Base-by-base conservation (phyloP, 345 rosid species). In the Lepidium sativum region DNA sequence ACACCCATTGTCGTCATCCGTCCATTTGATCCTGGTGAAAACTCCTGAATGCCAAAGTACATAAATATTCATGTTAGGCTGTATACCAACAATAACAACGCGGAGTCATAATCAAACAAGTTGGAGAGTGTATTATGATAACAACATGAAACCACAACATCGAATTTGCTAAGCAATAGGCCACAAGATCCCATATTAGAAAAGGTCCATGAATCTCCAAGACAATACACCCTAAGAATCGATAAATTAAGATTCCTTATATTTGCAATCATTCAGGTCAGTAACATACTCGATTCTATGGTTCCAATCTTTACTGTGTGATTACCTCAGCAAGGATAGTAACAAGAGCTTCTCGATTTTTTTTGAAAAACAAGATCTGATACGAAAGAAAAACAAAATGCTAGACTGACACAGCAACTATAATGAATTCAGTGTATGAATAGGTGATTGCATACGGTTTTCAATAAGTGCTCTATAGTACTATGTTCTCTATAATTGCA, bases 11-110 rank as follows among this genome's bases (percentile, higher is more conserved):
- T 88, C 33, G 96, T 81, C 81, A 68, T 79, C 54, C 83, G 77
- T 71, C 92, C 95, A 73, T 70, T 80, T 23, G 96, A 90, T 54
- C 92, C 95, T 6, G 99, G 99, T 60, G 95, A 80, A 71, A 94
- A 94, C 84, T 90, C 97, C 99, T 94, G 81, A 63, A 75, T 27
- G 79, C 43, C 9, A 54, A 40, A 55, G 15, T 25, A 60, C 31
- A 65, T 6, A 51, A 23, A 34, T 49, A 21, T 39, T 31, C 17
- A 18, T 31, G 70, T 58, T 33, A 57, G 45, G 6, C 47, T 14
- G 20, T 49, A 15, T 47, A 31, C 13, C 27, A 53, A 48, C 23
- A 12, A 20, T 5, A 67, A 18, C 33, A 68, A 10, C 40, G 53
- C 43, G 40, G 47, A 50, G 47, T 42, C 20, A 48, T 29, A 57